These are phyloP conservation scores for Pseudomassariella vexata DNA, from an alignment of 2,329 filamentous ascomycete genomes.

Conservation along the genomic window DNA sequence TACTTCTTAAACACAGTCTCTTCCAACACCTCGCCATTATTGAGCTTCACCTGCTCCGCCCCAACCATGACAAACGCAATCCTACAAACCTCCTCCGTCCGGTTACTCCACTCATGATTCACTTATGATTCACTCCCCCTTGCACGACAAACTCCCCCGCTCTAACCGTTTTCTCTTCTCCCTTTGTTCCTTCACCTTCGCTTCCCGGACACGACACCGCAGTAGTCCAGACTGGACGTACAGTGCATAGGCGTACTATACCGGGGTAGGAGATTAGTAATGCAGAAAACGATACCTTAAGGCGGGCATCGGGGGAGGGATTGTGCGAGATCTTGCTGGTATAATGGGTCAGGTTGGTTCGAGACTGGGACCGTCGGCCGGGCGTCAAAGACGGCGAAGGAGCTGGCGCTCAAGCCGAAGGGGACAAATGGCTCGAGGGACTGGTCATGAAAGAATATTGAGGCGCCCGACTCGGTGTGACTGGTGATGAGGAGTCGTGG, in stretches of 20 bases:
- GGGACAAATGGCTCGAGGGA: constrained; percentile 20
- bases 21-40: constrained; percentile 29
- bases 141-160: constrained; percentile 34
- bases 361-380: constrained; percentile 23
- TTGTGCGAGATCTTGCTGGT: constrained; percentile 7
- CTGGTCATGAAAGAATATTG: constrained; percentile 24
- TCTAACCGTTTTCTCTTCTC: constrained; percentile 30
- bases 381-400: constrained; percentile 26
- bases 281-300: constrained; percentile 27
- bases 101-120: constrained; percentile 45
- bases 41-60: constrained; percentile 30
- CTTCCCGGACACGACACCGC: constrained; percentile 30
- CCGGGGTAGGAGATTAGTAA: constrained; percentile 24
- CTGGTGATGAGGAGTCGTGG: constrained; percentile 24
- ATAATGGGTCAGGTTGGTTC: constrained; percentile 18
- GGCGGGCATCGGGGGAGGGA: constrained; percentile 28
- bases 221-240: constrained; percentile 34
- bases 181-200: constrained; percentile 34
- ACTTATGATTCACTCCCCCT: constrained; percentile 37
- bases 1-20: constrained; percentile 20
- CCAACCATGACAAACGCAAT: constrained; percentile 34
- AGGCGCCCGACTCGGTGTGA: constrained; percentile 22
- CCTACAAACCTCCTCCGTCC: constrained; percentile 27
- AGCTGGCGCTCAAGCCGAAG: constrained; percentile 22
- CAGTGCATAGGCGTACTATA: constrained; percentile 32